phyloP scores from a whole-genome alignment of 2,329 filamentous ascomycete species.

The Thelonectria olida region DNA sequence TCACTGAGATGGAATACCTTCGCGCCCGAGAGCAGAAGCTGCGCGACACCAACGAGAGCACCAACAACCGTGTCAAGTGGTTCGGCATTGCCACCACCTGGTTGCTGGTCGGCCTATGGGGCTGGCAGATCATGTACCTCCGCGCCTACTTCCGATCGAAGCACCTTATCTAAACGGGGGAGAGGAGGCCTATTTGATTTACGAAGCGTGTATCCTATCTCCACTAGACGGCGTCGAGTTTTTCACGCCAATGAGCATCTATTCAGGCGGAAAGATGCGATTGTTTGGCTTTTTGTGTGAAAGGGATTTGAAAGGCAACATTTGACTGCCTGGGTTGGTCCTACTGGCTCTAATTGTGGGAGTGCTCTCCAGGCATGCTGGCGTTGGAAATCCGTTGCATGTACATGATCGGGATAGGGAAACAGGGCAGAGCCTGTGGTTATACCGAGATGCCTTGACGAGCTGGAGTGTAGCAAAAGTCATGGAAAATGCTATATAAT shows the following conservation, averaged over 20 bases:
- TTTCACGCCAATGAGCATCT: slow-evolving; percentile 13
- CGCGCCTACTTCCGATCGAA: slow-evolving; percentile 89
- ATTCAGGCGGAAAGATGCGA: slow-evolving; percentile 15
- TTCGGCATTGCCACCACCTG: slow-evolving; percentile 95
- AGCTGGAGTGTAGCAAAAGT: slow-evolving; percentile 40
- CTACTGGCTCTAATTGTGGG: slow-evolving; percentile 28
- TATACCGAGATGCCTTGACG: slow-evolving; percentile 28
- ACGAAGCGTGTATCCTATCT: slow-evolving; percentile 21
- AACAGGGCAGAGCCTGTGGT: slow-evolving; percentile 25
- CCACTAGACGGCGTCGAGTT: slow-evolving; percentile 18
- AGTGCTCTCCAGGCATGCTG: slow-evolving; percentile 35
- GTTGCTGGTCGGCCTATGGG: slow-evolving; percentile 87
- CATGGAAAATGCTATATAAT: slow-evolving; percentile 39
- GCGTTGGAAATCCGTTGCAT: slow-evolving; percentile 40
- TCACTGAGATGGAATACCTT: slow-evolving; percentile 96
- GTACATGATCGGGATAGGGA: slow-evolving; percentile 36
- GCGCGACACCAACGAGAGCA: slow-evolving; percentile 99
- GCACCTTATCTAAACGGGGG: slow-evolving; percentile 48
- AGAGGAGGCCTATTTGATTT: slow-evolving; percentile 17
- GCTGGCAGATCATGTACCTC: slow-evolving; percentile 97
- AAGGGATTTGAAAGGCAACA: slow-evolving; percentile 9
- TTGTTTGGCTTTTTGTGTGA: background rate
- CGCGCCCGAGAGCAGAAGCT: slow-evolving; percentile 90
- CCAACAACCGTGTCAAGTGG: slow-evolving; percentile 98
- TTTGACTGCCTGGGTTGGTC: background rate